Evolutionary conservation across 2,329 filamentous ascomycete species (phyloP).

Genomic region (Phyllosticta ampelicida): DNA sequence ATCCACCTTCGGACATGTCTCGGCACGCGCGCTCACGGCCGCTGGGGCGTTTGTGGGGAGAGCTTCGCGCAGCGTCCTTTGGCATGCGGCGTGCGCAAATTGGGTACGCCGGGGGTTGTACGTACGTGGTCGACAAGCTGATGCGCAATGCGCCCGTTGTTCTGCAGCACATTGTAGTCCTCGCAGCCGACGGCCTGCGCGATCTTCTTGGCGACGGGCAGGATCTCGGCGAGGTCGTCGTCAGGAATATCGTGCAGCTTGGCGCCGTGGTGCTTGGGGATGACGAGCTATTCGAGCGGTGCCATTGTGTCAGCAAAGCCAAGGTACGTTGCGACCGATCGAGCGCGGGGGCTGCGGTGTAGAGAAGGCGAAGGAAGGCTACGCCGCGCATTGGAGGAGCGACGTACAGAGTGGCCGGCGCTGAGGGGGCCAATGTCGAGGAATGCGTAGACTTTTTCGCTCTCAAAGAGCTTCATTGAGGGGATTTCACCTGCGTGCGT

Average conservation of each 20-base stretch:
- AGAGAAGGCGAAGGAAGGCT: neutral
- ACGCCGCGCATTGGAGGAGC: neutral
- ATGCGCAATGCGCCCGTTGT: constrained; percentile 86
- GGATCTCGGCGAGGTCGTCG: constrained; percentile 68
- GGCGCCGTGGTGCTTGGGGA: constrained; percentile 87
- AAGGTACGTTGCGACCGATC: neutral
- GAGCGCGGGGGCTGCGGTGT: constrained; percentile 10
- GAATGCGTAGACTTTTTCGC: constrained; percentile 85
- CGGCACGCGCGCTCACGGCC: neutral
- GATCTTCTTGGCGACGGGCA: constrained; percentile 82
- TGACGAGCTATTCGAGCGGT: constrained; percentile 62
- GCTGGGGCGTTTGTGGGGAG: too few species aligned
- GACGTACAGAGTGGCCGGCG: constrained; percentile 72
- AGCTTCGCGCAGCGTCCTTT: too few species aligned
- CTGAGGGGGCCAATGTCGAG: constrained; percentile 89
- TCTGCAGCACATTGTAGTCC: constrained; percentile 92
- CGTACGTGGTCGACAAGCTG: constrained; percentile 85
- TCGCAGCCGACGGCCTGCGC: constrained; percentile 62
- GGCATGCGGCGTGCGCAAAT: too few species aligned
- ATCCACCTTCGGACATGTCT: neutral
- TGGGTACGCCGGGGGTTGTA: constrained; percentile 5
- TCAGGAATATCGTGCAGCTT: constrained; percentile 92
- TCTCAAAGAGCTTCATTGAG: constrained; percentile 92
- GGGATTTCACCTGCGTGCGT: constrained; percentile 71
- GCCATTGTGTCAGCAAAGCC: neutral